phyloP scores from a whole-genome alignment of 2,329 filamentous ascomycete genomes.

The Clathrospora elynae region DNA sequence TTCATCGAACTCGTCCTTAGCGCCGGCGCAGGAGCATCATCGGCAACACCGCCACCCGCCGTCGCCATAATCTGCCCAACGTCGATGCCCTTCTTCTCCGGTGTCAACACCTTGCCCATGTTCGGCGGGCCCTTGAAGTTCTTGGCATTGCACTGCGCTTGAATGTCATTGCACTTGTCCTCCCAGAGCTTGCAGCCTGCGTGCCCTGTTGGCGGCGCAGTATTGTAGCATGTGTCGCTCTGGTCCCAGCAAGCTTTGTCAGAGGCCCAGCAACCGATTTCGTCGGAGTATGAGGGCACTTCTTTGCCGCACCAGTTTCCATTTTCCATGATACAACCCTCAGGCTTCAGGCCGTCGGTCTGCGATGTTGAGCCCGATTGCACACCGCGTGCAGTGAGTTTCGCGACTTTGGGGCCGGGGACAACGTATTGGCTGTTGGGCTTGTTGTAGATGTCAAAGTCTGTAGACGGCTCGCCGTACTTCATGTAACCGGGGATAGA shows the following conservation, averaged over 20 bases:
- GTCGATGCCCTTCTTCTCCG: conserved; percentile 36
- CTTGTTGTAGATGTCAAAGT: conserved; percentile 66
- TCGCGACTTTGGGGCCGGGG: conserved; percentile 63
- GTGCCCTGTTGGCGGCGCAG: conserved; percentile 63
- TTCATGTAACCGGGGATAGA: conserved; percentile 70
- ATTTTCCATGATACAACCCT: conserved; percentile 66
- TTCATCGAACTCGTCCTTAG: conserved; percentile 20
- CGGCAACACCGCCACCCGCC: conserved; percentile 18
- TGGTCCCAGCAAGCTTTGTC: conserved; percentile 60
- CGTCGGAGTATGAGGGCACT: conserved; percentile 61
- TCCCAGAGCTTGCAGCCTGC: conserved; percentile 67
- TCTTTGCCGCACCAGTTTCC: conserved; percentile 74
- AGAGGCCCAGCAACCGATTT: conserved; percentile 64
- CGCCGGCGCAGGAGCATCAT: conserved; percentile 18
- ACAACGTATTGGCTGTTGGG: conserved; percentile 56
- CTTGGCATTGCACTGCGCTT: conserved; percentile 49
- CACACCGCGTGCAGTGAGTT: conserved; percentile 43
- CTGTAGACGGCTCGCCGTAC: conserved; percentile 60
- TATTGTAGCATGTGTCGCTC: conserved; percentile 62
- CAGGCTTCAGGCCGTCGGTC: conserved; percentile 59
- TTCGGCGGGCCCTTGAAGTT: conserved; percentile 53
- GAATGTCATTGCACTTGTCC: conserved; percentile 61
- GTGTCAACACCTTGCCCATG: conserved; percentile 49
- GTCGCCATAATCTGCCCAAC: conserved; percentile 35
- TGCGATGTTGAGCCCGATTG: conserved; percentile 38